A percentile compares a stretch with the other conserved stretches of the same genome.
Evolutionary conservation across 441 rosid genomes (phyloP).

Genomic region (Euphorbia neoarborescens): DNA sequence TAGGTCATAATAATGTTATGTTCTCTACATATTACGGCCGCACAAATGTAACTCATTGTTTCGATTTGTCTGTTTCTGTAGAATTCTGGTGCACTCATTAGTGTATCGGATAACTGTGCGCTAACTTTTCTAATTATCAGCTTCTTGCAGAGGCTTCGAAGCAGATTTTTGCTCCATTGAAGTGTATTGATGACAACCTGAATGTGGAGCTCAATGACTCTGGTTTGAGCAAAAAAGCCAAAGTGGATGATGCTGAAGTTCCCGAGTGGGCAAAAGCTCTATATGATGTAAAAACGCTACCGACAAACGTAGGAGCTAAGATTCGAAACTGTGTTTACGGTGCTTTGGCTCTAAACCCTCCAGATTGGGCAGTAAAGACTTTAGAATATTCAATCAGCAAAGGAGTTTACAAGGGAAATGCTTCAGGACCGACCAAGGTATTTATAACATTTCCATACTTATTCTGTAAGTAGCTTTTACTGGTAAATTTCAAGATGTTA

Average conservation of each 20-base stretch:
- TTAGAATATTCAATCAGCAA: constrained; percentile 50
- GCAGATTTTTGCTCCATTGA: constrained; percentile 37
- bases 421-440: constrained; percentile 65
- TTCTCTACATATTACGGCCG: neutral
- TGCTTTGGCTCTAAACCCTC: constrained; percentile 44
- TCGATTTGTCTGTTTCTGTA: neutral
- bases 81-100: neutral
- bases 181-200: constrained; percentile 25
- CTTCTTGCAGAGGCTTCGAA: constrained; percentile 55
- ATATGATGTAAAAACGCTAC: constrained; percentile 47
- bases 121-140: constrained; percentile 43
- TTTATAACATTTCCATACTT: neutral
- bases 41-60: neutral
- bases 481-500: neutral
- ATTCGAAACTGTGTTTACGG: constrained; percentile 47
- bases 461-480: neutral
- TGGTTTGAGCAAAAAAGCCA: constrained; percentile 20
- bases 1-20: neutral
- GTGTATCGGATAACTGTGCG: constrained; percentile 17
- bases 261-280: constrained; percentile 51
- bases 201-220: constrained; percentile 20
- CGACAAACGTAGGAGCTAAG: constrained; percentile 62
- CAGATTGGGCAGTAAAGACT: constrained; percentile 48
- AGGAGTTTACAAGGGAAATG: constrained; percentile 62
- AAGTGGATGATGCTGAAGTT: constrained; percentile 25